Evolutionary conservation across 116 monocot species (phyloP).

Genomic region (Dioscorea cayenensis): DNA sequence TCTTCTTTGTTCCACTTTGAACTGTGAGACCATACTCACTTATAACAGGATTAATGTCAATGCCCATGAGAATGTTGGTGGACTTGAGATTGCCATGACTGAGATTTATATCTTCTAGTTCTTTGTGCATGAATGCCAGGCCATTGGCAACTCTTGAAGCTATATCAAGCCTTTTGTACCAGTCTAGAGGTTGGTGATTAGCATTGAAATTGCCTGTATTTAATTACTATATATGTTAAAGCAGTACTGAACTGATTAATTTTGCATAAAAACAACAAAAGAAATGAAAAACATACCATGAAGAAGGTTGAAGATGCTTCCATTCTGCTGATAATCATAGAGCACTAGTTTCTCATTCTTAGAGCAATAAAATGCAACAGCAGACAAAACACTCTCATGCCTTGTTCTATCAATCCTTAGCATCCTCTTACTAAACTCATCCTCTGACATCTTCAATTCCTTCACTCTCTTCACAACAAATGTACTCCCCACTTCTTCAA

Average conservation of each 20-base stretch:
- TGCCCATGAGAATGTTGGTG: neutral
- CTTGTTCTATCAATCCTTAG: slow-evolving; percentile 12
- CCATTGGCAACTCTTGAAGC: neutral
- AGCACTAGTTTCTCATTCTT: slow-evolving; percentile 59
- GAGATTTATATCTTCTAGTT: neutral
- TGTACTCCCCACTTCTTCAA: slow-evolving; percentile 7
- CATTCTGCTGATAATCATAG: slow-evolving; percentile 36
- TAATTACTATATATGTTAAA: neutral
- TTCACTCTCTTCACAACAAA: slow-evolving; percentile 53
- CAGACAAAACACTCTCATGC: slow-evolving; percentile 28
- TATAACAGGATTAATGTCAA: neutral
- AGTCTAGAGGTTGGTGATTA: neutral
- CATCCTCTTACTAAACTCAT: slow-evolving; percentile 39
- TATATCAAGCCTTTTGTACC: neutral
- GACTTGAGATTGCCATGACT: neutral
- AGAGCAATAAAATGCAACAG: slow-evolving; percentile 41
- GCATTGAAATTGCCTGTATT: neutral
- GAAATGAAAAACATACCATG: slow-evolving; percentile 24
- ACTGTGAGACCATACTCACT: neutral
- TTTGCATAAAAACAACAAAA: too few relatives aligned
- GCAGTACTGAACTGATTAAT: too few relatives aligned
- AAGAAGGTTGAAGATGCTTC: slow-evolving; percentile 44
- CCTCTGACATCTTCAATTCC: slow-evolving; percentile 8
- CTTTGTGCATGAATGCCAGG: neutral
- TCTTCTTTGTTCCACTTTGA: neutral